Conservation (phyloP, 306 rosid species). For the Purshia tridentata region DNA sequence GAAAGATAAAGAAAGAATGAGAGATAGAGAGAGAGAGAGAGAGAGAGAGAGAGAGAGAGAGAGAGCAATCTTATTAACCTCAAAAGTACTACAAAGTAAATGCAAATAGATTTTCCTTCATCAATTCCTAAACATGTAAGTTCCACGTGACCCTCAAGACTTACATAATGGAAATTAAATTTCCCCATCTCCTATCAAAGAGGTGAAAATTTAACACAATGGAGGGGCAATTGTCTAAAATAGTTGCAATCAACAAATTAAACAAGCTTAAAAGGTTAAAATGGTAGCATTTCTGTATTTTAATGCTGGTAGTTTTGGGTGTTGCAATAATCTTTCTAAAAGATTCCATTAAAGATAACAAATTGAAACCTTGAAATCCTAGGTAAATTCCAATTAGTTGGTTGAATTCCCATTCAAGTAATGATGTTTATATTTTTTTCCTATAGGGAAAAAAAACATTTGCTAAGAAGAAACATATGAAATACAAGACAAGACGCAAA, state of each 20-base stretch:
- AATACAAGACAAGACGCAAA: neutral
- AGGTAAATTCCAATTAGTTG: neutral
- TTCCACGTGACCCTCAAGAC: neutral
- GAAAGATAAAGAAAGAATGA: neutral
- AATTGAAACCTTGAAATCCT: neutral
- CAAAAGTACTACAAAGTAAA: conserved; percentile 2
- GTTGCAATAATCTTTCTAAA: neutral
- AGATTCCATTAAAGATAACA: neutral
- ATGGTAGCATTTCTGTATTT: neutral
- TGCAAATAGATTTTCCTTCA: neutral
- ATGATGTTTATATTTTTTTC: neutral
- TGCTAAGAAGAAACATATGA: neutral
- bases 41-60: neutral
- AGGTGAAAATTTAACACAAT: neutral
- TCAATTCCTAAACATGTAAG: neutral
- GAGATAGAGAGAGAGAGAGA: neutral
- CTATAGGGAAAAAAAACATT: neutral
- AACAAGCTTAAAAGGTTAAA: neutral
- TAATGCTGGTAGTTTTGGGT: neutral
- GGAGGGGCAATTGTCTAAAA: neutral
- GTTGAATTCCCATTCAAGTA: neutral
- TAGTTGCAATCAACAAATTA: neutral
- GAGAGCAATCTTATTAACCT: conserved; percentile 13
- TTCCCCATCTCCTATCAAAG: neutral
- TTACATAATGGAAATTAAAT: neutral